Conservation (phyloP, 352 stramenopile species). For the Globisporangium megalacanthum region DNA sequence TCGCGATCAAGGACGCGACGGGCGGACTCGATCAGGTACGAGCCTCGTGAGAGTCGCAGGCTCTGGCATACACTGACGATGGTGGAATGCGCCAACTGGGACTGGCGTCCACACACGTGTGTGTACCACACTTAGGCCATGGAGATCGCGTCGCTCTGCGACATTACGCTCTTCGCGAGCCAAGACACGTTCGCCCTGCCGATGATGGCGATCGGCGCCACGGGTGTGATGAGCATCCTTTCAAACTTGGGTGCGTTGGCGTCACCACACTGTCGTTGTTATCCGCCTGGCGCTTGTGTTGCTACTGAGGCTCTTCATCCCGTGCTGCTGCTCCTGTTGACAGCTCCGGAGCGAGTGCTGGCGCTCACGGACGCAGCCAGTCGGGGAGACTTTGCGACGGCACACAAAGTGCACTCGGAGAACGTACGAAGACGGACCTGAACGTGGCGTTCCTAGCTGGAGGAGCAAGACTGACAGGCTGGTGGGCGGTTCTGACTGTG, state of each 20-base stretch:
- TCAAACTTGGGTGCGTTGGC: constrained; percentile 74
- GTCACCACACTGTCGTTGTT: neutral
- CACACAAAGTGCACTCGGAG: constrained; percentile 77
- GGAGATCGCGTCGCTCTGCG: constrained; percentile 83
- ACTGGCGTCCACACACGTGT: too few relatives aligned
- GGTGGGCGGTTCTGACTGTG: neutral
- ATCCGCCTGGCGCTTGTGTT: neutral
- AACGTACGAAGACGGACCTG: constrained; percentile 43
- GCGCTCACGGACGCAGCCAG: constrained; percentile 72
- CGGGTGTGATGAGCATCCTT: constrained; percentile 88
- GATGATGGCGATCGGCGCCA: constrained; percentile 86
- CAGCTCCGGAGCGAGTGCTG: constrained; percentile 83
- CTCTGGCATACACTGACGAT: too few relatives aligned
- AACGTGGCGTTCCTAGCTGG: too few relatives aligned
- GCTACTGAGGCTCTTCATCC: neutral
- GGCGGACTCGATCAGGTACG: constrained; percentile 71
- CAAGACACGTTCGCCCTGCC: constrained; percentile 90
- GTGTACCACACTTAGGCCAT: constrained; percentile 33
- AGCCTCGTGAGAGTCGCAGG: too few relatives aligned
- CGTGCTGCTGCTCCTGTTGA: constrained; percentile 4
- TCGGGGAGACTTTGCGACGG: constrained; percentile 72
- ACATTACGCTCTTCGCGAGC: constrained; percentile 89
- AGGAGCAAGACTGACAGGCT: neutral
- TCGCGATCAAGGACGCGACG: constrained; percentile 98
- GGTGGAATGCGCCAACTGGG: too few relatives aligned